phyloP scores from a whole-genome alignment of 2,329 filamentous ascomycete genomes.

The Neocucurbitaria cava region DNA sequence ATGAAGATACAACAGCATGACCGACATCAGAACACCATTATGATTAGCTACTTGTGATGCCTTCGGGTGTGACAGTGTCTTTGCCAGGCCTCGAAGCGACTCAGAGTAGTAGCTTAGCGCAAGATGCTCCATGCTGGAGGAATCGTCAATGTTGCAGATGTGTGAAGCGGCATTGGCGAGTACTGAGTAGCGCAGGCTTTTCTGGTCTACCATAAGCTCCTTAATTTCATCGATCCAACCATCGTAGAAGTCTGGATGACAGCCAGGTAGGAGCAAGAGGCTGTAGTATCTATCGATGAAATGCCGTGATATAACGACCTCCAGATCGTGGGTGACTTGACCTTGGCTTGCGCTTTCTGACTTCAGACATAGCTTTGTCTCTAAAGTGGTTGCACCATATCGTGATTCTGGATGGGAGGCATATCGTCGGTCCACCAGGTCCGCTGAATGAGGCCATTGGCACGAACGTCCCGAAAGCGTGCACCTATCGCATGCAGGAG shows the following conservation, averaged over 20 bases:
- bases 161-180: slow-evolving; percentile 25
- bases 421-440: slow-evolving; percentile 20
- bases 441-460: slow-evolving; percentile 12
- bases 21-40: slow-evolving; percentile 18
- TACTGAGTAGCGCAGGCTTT: slow-evolving; percentile 39
- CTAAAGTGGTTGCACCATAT: neutral
- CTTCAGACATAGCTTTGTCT: neutral
- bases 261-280: slow-evolving; percentile 36
- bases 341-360: slow-evolving; percentile 9
- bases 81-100: slow-evolving; percentile 13
- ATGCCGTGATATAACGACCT: slow-evolving; percentile 16
- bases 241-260: slow-evolving; percentile 37
- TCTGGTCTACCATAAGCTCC: slow-evolving; percentile 31
- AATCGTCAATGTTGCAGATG: slow-evolving; percentile 15
- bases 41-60: slow-evolving; percentile 6
- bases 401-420: slow-evolving; percentile 13
- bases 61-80: slow-evolving; percentile 1
- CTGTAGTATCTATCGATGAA: slow-evolving; percentile 20
- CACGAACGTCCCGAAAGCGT: slow-evolving; percentile 14
- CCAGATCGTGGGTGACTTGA: slow-evolving; percentile 7
- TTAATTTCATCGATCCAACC: slow-evolving; percentile 41
- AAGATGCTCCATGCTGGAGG: slow-evolving; percentile 12
- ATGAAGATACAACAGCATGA: slow-evolving; percentile 23
- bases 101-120: slow-evolving; percentile 20
- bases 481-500: slow-evolving; percentile 14